Conservation (phyloP, 176 grass and related monocot genomes). For the Hordeum vulgare region DNA sequence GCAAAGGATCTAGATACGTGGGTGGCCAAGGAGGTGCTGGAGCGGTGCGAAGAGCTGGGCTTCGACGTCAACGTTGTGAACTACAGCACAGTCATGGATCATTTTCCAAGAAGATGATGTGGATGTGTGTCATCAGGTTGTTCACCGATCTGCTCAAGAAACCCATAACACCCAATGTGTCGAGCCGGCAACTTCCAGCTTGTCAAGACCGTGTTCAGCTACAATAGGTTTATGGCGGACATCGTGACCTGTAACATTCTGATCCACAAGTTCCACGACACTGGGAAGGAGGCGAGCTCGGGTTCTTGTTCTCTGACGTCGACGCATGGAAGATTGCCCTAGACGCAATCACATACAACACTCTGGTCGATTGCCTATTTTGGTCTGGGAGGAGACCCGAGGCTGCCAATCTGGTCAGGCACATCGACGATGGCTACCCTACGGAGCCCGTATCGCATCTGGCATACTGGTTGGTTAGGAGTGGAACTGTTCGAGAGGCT, state of each 20-base stretch:
- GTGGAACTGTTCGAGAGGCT: conserved; percentile 35
- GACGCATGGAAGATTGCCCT: conserved; percentile 41
- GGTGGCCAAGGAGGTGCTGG: conserved; percentile 52
- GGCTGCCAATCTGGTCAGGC: conserved; percentile 52
- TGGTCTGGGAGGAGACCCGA: conserved; percentile 49
- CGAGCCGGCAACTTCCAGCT: conserved; percentile 55
- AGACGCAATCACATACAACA: conserved; percentile 49
- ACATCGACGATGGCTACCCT: conserved; percentile 46
- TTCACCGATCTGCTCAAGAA: conserved; percentile 77
- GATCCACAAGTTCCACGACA: conserved; percentile 54
- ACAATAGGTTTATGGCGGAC: conserved; percentile 61
- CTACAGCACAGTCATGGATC: conserved; percentile 76
- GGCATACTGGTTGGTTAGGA: conserved; percentile 64
- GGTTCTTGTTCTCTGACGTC: conserved; percentile 48
- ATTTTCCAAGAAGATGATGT: conserved; percentile 59
- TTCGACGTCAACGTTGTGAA: conserved; percentile 64
- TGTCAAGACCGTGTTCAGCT: conserved; percentile 46
- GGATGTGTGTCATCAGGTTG: conserved; percentile 54
- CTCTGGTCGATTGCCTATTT: conserved; percentile 63
- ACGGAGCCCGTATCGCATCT: conserved; percentile 44
- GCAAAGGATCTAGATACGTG: conserved; percentile 44
- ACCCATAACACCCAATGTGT: conserved; percentile 53
- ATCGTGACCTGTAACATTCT: conserved; percentile 80
- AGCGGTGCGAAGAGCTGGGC: conserved; percentile 60
- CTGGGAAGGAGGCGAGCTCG: conserved; percentile 46